phyloP scores from a whole-genome alignment of 2,329 filamentous ascomycete species.

The Aspergillus cejpii region DNA sequence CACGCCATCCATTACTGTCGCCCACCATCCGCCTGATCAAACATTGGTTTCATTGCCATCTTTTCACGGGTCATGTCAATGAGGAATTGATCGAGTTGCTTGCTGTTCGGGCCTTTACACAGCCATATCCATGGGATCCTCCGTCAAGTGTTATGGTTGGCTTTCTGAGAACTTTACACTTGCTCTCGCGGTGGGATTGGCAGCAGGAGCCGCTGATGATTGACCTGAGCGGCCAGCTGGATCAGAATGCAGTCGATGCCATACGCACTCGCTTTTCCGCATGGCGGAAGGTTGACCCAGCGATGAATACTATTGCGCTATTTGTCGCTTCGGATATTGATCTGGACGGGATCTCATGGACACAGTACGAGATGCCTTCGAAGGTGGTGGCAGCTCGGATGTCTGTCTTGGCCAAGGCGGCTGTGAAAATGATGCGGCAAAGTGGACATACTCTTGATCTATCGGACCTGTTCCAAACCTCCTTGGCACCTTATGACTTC shows the following conservation, averaged over 20 bases:
- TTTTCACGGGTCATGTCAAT: constrained; percentile 67
- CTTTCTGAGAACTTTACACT: constrained; percentile 71
- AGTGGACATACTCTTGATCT: constrained; percentile 50
- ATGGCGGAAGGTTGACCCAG: constrained; percentile 82
- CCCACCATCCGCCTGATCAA: constrained; percentile 78
- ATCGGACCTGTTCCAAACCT: constrained; percentile 62
- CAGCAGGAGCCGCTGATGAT: constrained; percentile 72
- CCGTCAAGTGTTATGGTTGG: constrained; percentile 73
- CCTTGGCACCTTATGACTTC: constrained; percentile 75
- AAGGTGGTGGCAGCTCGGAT: constrained; percentile 80
- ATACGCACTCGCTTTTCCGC: constrained; percentile 69
- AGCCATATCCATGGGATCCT: constrained; percentile 70
- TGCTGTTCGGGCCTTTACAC: constrained; percentile 68
- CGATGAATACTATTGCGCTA: constrained; percentile 74
- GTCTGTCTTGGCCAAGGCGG: constrained; percentile 72
- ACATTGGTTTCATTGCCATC: constrained; percentile 80
- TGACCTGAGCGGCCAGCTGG: constrained; percentile 61
- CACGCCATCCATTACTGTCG: constrained; percentile 70
- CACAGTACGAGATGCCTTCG: constrained; percentile 59
- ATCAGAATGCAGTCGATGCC: constrained; percentile 52
- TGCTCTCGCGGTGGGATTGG: constrained; percentile 90
- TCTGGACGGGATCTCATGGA: constrained; percentile 71
- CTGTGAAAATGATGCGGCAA: constrained; percentile 55
- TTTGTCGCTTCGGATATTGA: constrained; percentile 78
- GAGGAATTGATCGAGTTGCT: constrained; percentile 82